Evolutionary conservation across 2,329 filamentous ascomycete genomes (phyloP).

Genomic region (Penicillium sp.): DNA sequence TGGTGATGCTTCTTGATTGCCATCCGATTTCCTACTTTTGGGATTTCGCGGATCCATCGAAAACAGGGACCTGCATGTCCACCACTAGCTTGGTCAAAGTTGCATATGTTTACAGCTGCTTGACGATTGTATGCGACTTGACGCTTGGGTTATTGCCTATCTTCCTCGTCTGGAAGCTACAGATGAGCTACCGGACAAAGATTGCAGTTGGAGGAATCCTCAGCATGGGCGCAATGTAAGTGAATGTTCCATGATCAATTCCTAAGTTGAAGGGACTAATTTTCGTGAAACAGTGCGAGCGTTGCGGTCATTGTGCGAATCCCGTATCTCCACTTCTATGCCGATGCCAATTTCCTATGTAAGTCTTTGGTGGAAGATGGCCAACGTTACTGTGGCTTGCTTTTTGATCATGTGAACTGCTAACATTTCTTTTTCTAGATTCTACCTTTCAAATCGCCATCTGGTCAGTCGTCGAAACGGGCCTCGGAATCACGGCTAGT

Average conservation of each 20-base stretch:
- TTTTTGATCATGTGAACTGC: background rate
- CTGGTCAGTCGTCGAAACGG: conserved; percentile 38
- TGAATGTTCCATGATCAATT: background rate
- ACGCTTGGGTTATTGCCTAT: conserved; percentile 60
- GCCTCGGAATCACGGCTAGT: conserved; percentile 49
- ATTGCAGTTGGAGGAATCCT: conserved; percentile 58
- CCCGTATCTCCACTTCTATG: conserved; percentile 49
- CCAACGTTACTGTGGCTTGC: background rate
- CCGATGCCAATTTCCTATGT: conserved; percentile 43
- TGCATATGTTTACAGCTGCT: conserved; percentile 59
- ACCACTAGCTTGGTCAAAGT: conserved; percentile 20
- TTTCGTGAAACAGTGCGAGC: conserved; percentile 23
- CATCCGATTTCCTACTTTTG: conserved; percentile 57
- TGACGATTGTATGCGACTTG: conserved; percentile 57
- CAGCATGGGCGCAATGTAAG: conserved; percentile 57
- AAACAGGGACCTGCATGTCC: conserved; percentile 48
- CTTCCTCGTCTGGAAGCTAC: conserved; percentile 59
- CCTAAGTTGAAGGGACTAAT: conserved; percentile 5
- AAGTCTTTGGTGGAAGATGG: conserved; percentile 10
- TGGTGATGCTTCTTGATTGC: conserved; percentile 58
- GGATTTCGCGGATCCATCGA: conserved; percentile 37
- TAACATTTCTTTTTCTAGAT: conserved; percentile 21
- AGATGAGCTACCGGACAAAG: conserved; percentile 59
- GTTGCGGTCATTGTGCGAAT: conserved; percentile 53
- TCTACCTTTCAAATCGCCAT: conserved; percentile 52